Base-by-base conservation (phyloP, 345 rosid genomes). In the Moringa oleifera region DNA sequence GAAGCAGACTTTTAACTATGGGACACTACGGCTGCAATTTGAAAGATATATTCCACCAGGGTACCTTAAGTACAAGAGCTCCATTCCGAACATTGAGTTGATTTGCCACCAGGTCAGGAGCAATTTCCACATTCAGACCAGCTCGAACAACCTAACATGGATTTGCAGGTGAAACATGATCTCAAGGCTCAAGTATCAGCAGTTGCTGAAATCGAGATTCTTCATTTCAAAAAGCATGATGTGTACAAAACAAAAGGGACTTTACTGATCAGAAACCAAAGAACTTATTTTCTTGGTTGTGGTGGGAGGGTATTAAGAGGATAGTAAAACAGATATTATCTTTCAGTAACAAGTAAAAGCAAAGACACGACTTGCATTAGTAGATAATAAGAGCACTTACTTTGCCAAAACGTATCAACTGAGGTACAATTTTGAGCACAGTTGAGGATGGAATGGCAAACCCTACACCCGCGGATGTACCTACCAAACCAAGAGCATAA, bases 371-470 rank as follows among this genome's bases (percentile, higher is more conserved):
- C 47, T 16, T 41, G 13, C 47, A 41, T 7, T 41, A 15, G 33
- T 41, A 7, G 12, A 41, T 11, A 41, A 41, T 7, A 41, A 41
- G 6, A 41, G 47, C 16, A 72, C 87, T 81, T 75, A 86, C 96
- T 75, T 88, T 93, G 59, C 98, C 94, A 69, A 81, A 80, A 18
- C 86, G 70, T 65, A 93, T 88, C 64, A 93, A 81, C 69, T 90
- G 97, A 58, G 97, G 98, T 52, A 88, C 96, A 73, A 93, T 90
- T 80, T 81, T 93, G 59, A 83, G 69, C 53, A 93, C 96, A 2
- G 96, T 90, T 47, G 94, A 84, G 49, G 98, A 90, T 0, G 97
- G 98, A 45, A 93, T 93, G 55, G 98, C 98, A 77, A 93, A 93
- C 11, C 98, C 97, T 22, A 93, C 96, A 57, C 98, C 98, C 1